These are phyloP conservation scores for Naegleria gruberi DNA, from an alignment of 208 protist genomes.

Conservation along the genomic window DNA sequence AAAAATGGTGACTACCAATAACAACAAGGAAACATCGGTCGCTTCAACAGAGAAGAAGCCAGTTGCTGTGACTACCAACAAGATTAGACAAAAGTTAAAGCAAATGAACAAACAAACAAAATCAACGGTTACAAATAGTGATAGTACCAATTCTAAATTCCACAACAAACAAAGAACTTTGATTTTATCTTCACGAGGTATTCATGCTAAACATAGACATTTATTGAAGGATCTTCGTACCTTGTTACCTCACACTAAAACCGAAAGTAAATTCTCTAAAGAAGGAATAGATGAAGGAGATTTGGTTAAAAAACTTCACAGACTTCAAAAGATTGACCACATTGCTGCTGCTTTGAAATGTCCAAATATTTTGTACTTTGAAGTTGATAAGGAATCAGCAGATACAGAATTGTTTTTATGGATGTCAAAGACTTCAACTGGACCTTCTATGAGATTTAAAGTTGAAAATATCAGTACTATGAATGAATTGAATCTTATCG, in stretches of 20 bases:
- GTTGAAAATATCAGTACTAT: constrained; percentile 92
- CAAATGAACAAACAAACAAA: not conserved
- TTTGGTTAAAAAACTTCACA: constrained; percentile 69
- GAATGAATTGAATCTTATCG: constrained; percentile 92
- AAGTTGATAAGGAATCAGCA: constrained; percentile 54
- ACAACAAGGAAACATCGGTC: too few relatives aligned
- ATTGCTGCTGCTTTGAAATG: not conserved
- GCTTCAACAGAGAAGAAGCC: not conserved
- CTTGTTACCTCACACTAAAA: constrained; percentile 85
- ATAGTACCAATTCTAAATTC: constrained; percentile 26
- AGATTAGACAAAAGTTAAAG: not conserved
- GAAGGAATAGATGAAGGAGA: constrained; percentile 49
- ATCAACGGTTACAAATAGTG: not conserved
- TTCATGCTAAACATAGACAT: constrained; percentile 78
- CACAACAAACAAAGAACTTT: constrained; percentile 83
- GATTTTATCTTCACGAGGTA: constrained; percentile 72
- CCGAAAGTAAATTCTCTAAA: constrained; percentile 73
- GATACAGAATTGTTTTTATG: constrained; percentile 83
- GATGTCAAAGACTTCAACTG: constrained; percentile 75
- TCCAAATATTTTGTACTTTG: constrained; percentile 67
- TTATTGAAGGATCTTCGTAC: constrained; percentile 77
- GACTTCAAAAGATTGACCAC: constrained; percentile 82
- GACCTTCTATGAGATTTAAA: constrained; percentile 86
- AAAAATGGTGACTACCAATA: not conserved
- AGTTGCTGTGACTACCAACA: not conserved